Evolutionary conservation across 164 flowering plant genomes (phyloP), one percentile per base, ranked within the genome.

Genomic region (Stephania cephalantha): DNA sequence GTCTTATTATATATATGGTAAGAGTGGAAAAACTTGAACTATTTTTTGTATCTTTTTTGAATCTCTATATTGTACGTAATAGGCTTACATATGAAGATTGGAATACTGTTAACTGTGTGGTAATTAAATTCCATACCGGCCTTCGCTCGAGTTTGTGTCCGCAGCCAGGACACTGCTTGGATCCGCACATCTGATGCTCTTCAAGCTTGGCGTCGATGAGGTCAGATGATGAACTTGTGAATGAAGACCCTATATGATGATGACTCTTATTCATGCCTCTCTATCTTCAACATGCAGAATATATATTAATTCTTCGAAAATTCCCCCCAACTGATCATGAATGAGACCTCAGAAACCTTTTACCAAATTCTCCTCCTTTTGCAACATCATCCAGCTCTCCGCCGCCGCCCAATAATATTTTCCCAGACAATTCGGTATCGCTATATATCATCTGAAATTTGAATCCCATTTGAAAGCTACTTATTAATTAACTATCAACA

Each of bases 161-260:
- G 71, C 99, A 95, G 71, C 97, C 85, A 30, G 98, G 99, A 77
- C 99, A 95, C 74, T 90, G 95, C 77, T 89, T 89, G 79, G 98
- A 88, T 87, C 91, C 92, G 82, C 97, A 86, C 78, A 90, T 75
- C 79, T 89, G 96, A 83, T 90, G 98, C 81, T 90, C 95, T 85
- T 93, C 99, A 64, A 90, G 96, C 88, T 92, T 92, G 12, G 97
- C 90, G 78, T 93, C 98, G 55, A 95, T 91, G 74, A 91, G 95
- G 87, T 95, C 90, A 69, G 95, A 87, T 35, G 42, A 35, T 35
- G 42, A 35, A 78, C 92, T 88, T 78, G 87, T 84, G 76, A 85
- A 81, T 35, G 42, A 35, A 42, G 90, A 83, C 25, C 86, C 87
- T 78, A 81, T 75, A 22, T 35, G 42, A 35, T 35, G 42, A 35